A percentile compares a stretch with the other conserved stretches of the same genome.
Evolutionary conservation across 805 yeast genomes (phyloP).

Genomic region (Starmerella geochares): DNA sequence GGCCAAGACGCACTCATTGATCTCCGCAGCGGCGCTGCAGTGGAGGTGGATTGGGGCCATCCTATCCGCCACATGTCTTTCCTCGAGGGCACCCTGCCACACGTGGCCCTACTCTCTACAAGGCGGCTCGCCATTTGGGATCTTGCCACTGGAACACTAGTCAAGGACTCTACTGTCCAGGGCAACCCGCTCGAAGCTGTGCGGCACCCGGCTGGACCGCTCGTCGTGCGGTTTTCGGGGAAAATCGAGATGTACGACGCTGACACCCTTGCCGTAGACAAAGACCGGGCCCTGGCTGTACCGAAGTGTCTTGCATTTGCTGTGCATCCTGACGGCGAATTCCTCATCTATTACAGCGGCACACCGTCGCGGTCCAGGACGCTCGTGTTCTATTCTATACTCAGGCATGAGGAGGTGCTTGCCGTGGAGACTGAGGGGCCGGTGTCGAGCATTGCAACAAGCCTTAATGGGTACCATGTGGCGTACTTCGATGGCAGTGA

Average conservation of each 20-base stretch:
- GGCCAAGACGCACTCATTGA: not conserved
- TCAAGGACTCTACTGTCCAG: not conserved
- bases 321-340: slow-evolving; percentile 6
- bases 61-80: not conserved
- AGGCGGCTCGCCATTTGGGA: not conserved
- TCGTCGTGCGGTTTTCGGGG: not conserved
- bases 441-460: not conserved
- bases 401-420: not conserved
- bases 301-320: not conserved
- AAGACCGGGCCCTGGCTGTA: not conserved
- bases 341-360: not conserved
- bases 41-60: not conserved
- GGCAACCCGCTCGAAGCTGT: slow-evolving; percentile 1
- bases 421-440: not conserved
- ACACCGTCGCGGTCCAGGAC: not conserved
- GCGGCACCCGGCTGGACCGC: slow-evolving; percentile 1
- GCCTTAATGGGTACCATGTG: not conserved
- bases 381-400: not conserved
- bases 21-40: not conserved
- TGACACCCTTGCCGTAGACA: not conserved
- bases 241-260: not conserved
- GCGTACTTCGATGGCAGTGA: not conserved
- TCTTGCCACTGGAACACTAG: not conserved
- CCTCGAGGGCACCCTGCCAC: not conserved
- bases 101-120: not conserved